Conservation (phyloP, 805 yeast species). For the Myxozyma udenii region DNA sequence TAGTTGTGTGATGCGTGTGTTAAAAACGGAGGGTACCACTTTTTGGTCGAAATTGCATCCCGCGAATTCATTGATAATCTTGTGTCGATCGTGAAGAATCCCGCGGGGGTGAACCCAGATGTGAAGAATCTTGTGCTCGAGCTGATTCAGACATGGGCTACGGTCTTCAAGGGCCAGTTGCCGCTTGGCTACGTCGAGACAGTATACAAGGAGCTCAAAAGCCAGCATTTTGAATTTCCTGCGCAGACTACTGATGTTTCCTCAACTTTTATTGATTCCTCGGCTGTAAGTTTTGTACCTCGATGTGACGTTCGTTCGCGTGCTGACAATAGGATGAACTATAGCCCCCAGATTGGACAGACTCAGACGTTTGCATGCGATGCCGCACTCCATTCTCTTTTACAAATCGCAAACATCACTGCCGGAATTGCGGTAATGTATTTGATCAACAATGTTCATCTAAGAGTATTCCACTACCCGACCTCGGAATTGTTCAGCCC, state of each 20-base stretch:
- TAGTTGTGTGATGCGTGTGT: conserved; percentile 81
- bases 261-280: conserved; percentile 67
- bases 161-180: conserved; percentile 64
- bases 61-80: conserved; percentile 83
- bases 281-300: conserved; percentile 44
- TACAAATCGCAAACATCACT: conserved; percentile 89
- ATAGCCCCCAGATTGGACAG: conserved; percentile 93
- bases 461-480: conserved; percentile 66
- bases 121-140: conserved; percentile 62
- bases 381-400: conserved; percentile 78
- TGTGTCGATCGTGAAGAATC: conserved; percentile 44
- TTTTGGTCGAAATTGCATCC: conserved; percentile 71
- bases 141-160: conserved; percentile 72
- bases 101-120: conserved; percentile 45
- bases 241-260: conserved; percentile 14
- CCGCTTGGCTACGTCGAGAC: conserved; percentile 63
- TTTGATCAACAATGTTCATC: conserved; percentile 84
- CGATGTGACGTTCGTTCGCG: background rate
- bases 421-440: conserved; percentile 96
- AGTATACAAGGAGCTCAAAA: conserved; percentile 56
- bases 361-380: conserved; percentile 91
- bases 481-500: conserved; percentile 79
- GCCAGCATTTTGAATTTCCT: conserved; percentile 49
- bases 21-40: conserved; percentile 88
- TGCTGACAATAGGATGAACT: no score